Evolutionary conservation across 2,329 filamentous ascomycete genomes (phyloP), one percentile per base, ranked within the genome.

Genomic region (Neonectria neomacrospora): DNA sequence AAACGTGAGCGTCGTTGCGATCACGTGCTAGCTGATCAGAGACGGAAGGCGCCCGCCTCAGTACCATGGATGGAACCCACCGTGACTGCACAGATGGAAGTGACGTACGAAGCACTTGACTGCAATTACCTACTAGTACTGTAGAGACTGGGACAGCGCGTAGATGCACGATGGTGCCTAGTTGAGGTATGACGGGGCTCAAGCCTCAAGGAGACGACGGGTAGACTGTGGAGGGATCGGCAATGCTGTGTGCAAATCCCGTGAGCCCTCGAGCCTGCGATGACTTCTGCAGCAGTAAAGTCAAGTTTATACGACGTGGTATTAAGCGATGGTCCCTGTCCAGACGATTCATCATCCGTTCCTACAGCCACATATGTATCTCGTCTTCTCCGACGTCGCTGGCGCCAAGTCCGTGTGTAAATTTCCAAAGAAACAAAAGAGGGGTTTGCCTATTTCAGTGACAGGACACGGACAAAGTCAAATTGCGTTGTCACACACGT

Each of bases 91-190:
- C 30, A 32, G 30, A 32, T 32, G 11, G 12, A 10, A 34, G 32
- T 34, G 12, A 14, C 12, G 32, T 34, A 14, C 32, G 32, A 34
- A 16, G 32, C 16, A 34, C 32, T 16, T n/a, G n/a, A n/a, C n/a
- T n/a, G n/a, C n/a, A n/a, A n/a, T n/a, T n/a, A n/a, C n/a, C n/a
- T n/a, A n/a, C n/a, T n/a, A n/a, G n/a, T 50, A 32, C 45, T 28
- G 20, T 30, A 44, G 12, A 50, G 22, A 53, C 32, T 52, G 39
- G 48, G 48, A 52, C 64, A 71, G 67, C 64, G 57, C 52, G 50
- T 34, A 52, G 45, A 44, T 53, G 50, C 18, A 50, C 58, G 63
- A 72, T 69, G 61, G 70, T 65, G 44, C 63, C 70, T 67, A 67
- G 53, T 53, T 65, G 68, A 70, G 63, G 66, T 68, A 28, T 65